phyloP scores from a whole-genome alignment of 2,329 filamentous ascomycete species.

The Pseudocercospora vitis region DNA sequence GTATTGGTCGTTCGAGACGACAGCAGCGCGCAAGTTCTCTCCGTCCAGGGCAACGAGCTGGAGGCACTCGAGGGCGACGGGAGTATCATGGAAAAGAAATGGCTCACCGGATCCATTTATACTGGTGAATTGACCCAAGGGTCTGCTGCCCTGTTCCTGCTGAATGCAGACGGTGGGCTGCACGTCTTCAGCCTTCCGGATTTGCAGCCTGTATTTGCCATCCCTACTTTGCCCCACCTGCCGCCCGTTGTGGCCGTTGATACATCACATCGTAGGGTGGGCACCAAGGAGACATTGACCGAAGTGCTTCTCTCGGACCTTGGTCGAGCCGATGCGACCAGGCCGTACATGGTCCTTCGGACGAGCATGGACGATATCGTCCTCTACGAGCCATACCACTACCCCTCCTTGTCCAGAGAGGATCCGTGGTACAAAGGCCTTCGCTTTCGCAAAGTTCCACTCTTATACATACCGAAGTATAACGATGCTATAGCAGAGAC shows the following conservation, averaged over 20 bases:
- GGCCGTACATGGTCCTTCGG: slow-evolving; percentile 79
- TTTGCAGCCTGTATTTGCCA: slow-evolving; percentile 69
- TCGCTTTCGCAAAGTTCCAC: slow-evolving; percentile 73
- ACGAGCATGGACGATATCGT: slow-evolving; percentile 78
- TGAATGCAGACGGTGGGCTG: slow-evolving; percentile 68
- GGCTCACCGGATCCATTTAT: slow-evolving; percentile 83
- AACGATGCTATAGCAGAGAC: slow-evolving; percentile 52
- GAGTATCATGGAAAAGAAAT: slow-evolving; percentile 69
- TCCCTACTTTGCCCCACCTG: slow-evolving; percentile 74
- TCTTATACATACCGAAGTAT: slow-evolving; percentile 64
- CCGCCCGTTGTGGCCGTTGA: slow-evolving; percentile 74
- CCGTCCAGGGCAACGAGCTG: slow-evolving; percentile 73
- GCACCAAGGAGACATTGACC: slow-evolving; percentile 68
- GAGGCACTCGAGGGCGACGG: slow-evolving; percentile 50
- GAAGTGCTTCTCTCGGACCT: slow-evolving; percentile 84
- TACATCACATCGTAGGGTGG: slow-evolving; percentile 67
- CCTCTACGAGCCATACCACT: slow-evolving; percentile 77
- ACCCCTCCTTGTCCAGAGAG: slow-evolving; percentile 28
- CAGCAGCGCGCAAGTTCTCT: slow-evolving; percentile 72
- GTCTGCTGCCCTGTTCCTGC: slow-evolving; percentile 70
- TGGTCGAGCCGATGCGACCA: slow-evolving; percentile 68
- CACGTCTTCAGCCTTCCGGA: slow-evolving; percentile 77
- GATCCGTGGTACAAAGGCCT: slow-evolving; percentile 56
- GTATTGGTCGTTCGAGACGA: slow-evolving; percentile 82
- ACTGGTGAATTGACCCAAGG: slow-evolving; percentile 56